A percentile compares a stretch with the other conserved stretches of the same genome.
Evolutionary conservation across 208 protist species (phyloP).

Genomic region (Leptomonas pyrrhocoris): DNA sequence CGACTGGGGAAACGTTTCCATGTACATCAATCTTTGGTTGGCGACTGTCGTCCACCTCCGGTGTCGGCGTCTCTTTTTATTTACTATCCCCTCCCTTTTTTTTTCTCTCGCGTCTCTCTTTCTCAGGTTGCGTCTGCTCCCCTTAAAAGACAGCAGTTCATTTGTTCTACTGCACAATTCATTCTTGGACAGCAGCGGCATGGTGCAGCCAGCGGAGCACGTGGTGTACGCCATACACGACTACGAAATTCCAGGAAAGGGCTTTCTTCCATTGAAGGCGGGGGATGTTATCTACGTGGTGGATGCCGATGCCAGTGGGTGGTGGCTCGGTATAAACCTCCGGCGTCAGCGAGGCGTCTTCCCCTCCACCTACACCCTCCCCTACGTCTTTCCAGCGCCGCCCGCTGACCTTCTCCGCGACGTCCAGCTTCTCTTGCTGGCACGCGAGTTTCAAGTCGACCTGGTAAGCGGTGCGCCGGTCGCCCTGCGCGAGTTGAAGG

Average conservation of each 20-base stretch:
- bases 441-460: slow-evolving; percentile 36
- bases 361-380: slow-evolving; percentile 69
- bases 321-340: slow-evolving; percentile 73
- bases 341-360: slow-evolving; percentile 60
- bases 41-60: no score
- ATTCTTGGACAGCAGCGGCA: not conserved
- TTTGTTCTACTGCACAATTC: no score
- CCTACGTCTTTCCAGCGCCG: slow-evolving; percentile 41
- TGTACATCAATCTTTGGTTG: no score
- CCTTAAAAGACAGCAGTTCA: no score
- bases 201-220: slow-evolving; percentile 31
- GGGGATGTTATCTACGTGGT: slow-evolving; percentile 64
- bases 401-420: slow-evolving; percentile 37
- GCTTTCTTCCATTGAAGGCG: slow-evolving; percentile 52
- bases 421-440: slow-evolving; percentile 32
- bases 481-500: slow-evolving; percentile 10
- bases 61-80: no score
- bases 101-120: no score
- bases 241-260: slow-evolving; percentile 49
- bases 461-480: slow-evolving; percentile 23
- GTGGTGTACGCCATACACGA: slow-evolving; percentile 58
- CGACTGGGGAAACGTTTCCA: no score
- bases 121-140: no score
- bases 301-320: slow-evolving; percentile 66
- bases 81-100: no score